Conservation (phyloP, 345 rosid species). For the Syzygium jambos region DNA sequence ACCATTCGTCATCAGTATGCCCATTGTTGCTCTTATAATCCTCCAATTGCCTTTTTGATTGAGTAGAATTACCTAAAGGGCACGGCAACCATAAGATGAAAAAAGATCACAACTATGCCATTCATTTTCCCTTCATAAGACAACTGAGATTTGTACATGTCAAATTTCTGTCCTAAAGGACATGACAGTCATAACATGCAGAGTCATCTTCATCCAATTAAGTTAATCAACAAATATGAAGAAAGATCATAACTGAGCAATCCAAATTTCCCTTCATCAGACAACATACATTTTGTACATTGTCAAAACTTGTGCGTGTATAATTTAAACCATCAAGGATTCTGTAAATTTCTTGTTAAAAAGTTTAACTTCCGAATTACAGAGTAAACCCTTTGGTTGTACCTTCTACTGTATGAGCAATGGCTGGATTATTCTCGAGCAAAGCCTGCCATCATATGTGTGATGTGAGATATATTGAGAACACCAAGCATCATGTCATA, state of each 20-base stretch:
- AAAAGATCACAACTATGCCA: background rate
- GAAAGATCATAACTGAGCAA: background rate
- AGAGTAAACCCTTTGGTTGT: background rate
- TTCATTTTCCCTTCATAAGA: background rate
- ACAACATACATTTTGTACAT: background rate
- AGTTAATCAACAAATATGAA: background rate
- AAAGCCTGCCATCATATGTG: conserved; percentile 44
- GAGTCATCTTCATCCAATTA: background rate
- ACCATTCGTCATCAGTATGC: conserved; percentile 65
- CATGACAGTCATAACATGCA: background rate
- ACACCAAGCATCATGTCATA: background rate
- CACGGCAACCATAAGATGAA: background rate
- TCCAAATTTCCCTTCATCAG: background rate
- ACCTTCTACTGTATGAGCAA: conserved; percentile 57
- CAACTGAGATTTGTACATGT: background rate
- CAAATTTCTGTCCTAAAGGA: background rate
- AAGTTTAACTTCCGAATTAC: background rate
- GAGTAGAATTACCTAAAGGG: conserved; percentile 19
- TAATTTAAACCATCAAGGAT: background rate
- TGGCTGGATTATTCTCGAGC: conserved; percentile 64
- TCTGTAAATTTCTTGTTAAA: background rate
- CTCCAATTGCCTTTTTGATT: conserved; percentile 12
- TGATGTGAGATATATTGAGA: background rate
- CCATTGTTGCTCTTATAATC: conserved; percentile 22
- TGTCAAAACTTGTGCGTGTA: background rate